Percentiles rank a stretch among this genome's conserved stretches.
phyloP scores from a whole-genome alignment of 1,139 yeast species.

The Casaregolazyma suthepensis region DNA sequence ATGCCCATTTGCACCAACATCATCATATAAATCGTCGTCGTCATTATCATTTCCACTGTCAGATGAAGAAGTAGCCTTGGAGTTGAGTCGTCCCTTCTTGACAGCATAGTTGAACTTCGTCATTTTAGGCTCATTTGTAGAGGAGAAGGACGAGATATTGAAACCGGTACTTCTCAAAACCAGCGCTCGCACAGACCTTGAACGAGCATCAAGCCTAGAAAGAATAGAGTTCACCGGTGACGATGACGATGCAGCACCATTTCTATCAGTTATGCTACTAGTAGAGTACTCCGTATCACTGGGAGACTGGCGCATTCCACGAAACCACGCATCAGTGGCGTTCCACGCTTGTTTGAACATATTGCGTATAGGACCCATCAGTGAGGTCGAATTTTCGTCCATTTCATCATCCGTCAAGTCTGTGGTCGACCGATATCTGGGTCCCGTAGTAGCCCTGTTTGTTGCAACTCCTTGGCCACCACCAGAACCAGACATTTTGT shows the following conservation, averaged over 20 bases:
- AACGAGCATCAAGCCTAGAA: background rate
- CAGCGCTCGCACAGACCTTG: background rate
- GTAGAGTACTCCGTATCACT: constrained; percentile 1
- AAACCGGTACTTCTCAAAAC: constrained; percentile 3
- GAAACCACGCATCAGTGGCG: background rate
- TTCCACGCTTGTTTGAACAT: background rate
- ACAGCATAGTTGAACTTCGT: constrained; percentile 7
- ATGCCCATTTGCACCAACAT: background rate
- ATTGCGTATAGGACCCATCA: background rate
- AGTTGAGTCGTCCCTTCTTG: constrained; percentile 3
- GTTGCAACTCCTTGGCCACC: constrained; percentile 8
- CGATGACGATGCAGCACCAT: background rate
- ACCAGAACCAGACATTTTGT: constrained; percentile 10
- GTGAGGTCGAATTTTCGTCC: background rate
- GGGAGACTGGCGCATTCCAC: background rate
- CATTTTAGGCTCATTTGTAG: background rate
- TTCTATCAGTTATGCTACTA: background rate
- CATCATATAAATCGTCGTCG: constrained; percentile 14
- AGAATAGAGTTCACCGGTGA: background rate
- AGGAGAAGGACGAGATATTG: constrained; percentile 5
- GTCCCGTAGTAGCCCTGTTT: background rate
- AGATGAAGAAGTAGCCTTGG: background rate
- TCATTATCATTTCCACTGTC: constrained; percentile 5
- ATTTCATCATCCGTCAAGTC: background rate
- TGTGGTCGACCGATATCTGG: background rate